A percentile compares a stretch with the other conserved stretches of the same genome.
These are phyloP conservation scores for Triticum turgidum DNA, from an alignment of 176 grass and related monocot species.

Conservation along the genomic window DNA sequence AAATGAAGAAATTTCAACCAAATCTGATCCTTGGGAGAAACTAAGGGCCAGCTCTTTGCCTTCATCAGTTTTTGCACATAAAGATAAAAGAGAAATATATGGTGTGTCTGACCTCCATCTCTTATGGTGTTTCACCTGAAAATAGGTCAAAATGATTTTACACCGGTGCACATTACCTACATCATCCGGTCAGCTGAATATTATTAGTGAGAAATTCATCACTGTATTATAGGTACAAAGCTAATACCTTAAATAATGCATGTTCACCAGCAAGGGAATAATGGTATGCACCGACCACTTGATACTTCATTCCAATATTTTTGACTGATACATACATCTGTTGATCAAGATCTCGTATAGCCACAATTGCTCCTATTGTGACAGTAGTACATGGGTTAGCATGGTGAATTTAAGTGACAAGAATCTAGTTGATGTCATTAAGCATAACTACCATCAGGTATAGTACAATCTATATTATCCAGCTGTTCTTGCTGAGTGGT, in stretches of 20 bases:
- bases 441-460: slow-evolving; percentile 72
- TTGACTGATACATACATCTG: slow-evolving; percentile 80
- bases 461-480: slow-evolving; percentile 47
- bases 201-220: slow-evolving; percentile 17
- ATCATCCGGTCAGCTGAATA: slow-evolving; percentile 7
- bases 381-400: slow-evolving; percentile 24
- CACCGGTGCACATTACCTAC: not conserved
- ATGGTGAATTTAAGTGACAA: slow-evolving; percentile 18
- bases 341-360: slow-evolving; percentile 71
- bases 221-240: slow-evolving; percentile 7
- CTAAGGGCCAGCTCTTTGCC: slow-evolving; percentile 62
- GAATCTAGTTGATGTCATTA: slow-evolving; percentile 19
- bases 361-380: slow-evolving; percentile 73
- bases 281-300: slow-evolving; percentile 65
- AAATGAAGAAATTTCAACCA: slow-evolving; percentile 59
- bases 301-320: slow-evolving; percentile 49
- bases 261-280: slow-evolving; percentile 73
- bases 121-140: slow-evolving; percentile 74
- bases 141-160: slow-evolving; percentile 24
- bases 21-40: slow-evolving; percentile 65
- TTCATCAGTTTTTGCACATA: slow-evolving; percentile 50
- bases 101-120: slow-evolving; percentile 47
- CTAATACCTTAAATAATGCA: slow-evolving; percentile 69
- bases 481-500: slow-evolving; percentile 35
- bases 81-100: slow-evolving; percentile 71